Base-by-base conservation (phyloP, 2,329 filamentous ascomycete genomes). In the Diaporthe helianthi region DNA sequence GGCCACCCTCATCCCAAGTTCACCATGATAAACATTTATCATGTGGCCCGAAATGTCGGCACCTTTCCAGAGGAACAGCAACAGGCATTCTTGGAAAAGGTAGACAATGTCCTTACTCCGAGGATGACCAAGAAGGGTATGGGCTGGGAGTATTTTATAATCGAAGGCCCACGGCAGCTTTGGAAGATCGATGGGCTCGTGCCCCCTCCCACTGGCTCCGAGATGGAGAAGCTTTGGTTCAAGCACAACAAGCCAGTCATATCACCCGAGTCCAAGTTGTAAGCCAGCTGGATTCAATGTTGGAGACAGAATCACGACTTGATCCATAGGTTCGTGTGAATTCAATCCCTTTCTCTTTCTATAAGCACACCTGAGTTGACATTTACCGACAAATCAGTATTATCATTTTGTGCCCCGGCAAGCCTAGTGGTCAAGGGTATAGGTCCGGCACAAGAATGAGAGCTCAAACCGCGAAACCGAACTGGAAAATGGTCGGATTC, bases 51-150 rank as follows among this genome's bases (percentile, higher is more conserved):
- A 10, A 60, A 60, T 10, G 26, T 60, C 1, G 38, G 0, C 6
- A 7, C 29, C 0, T 60, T 46, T 5, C 15, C 55, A 0, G 55
- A 60, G 24, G 19, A 60, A 15, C 38, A 38, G 17, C 55, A 46
- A 31, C 24, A 46, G 38, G 24, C 9, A 4, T 60, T 60, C 19
- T 0, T 60, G 1, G 4, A 4, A 5, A 5, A 9, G 5, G 19
- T 60, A 1, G 55, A 60, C 31, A 22, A 31, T 0, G 8, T 60
- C 24, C 38, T 60, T 3, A 60, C 55, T 15, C 55, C 55, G 8
- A 60, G 38, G 26, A 60, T 60, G 55, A 60, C 55, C 6, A 46
- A 46, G 38, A 60, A 60, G 55, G 55, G 55, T 17, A 60, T 60
- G 55, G 55, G 55, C 17, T 60, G 55, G 55, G 55, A 60, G 26